phyloP scores from a whole-genome alignment of 768 basidiomycete species.

The Leccinum ochraceum region DNA sequence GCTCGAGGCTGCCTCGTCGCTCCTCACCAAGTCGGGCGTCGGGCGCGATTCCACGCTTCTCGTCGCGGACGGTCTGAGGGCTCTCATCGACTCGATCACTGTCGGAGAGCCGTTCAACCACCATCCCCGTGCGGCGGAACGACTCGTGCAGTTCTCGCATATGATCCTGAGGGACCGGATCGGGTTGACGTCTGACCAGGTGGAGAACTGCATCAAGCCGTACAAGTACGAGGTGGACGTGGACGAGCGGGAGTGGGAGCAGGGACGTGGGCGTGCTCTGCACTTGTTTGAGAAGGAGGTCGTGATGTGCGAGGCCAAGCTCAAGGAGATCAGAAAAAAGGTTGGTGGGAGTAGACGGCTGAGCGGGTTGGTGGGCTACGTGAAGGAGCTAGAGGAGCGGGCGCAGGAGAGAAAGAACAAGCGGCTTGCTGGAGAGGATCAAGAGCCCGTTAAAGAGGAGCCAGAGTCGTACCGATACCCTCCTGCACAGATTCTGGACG shows the following conservation, averaged over 20 bases:
- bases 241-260: conserved; percentile 89
- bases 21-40: conserved; percentile 94
- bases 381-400: conserved; percentile 77
- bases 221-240: conserved; percentile 99
- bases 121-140: conserved; percentile 87
- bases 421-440: conserved; percentile 43
- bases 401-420: conserved; percentile 63
- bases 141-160: conserved; percentile 91
- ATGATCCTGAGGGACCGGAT: conserved; percentile 91
- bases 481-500: conserved; percentile 89
- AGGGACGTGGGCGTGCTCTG: conserved; percentile 72
- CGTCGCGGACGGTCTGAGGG: conserved; percentile 90
- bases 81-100: conserved; percentile 88
- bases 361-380: conserved; percentile 74
- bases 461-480: conserved; percentile 87
- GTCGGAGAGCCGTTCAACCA: conserved; percentile 86
- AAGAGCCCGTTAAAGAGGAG: conserved; percentile 37
- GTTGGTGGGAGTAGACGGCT: conserved; percentile 87
- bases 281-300: conserved; percentile 85
- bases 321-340: conserved; percentile 83
- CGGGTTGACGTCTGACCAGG: conserved; percentile 94
- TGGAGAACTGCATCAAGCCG: conserved; percentile 99
- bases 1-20: conserved; percentile 88
- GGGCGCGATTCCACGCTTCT: conserved; percentile 93
- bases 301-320: conserved; percentile 78